Percentiles rank a stretch among this genome's conserved stretches.
These are phyloP conservation scores for Metschnikowia sp. DNA, from an alignment of 805 yeast species.

Conservation along the genomic window DNA sequence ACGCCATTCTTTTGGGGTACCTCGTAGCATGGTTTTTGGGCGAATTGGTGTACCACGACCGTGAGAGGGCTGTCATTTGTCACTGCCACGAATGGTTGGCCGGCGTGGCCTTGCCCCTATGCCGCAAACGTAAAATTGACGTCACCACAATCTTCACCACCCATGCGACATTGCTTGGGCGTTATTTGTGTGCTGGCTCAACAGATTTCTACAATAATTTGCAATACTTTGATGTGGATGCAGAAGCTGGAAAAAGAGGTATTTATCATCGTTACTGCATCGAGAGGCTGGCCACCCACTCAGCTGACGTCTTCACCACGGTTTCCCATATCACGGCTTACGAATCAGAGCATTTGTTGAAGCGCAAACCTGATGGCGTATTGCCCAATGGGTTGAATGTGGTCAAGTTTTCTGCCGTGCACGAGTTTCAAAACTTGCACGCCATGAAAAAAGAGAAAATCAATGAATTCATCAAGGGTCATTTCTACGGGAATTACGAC, in stretches of 20 bases:
- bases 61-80: slow-evolving; percentile 82
- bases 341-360: slow-evolving; percentile 87
- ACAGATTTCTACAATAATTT: slow-evolving; percentile 94
- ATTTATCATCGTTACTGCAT: slow-evolving; percentile 96
- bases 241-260: slow-evolving; percentile 97
- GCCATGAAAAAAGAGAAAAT: slow-evolving; percentile 88
- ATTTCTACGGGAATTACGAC: slow-evolving; percentile 94
- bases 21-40: slow-evolving; percentile 97
- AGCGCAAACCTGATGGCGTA: slow-evolving; percentile 96
- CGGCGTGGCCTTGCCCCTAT: slow-evolving; percentile 90
- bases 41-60: slow-evolving; percentile 81
- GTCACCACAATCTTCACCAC: slow-evolving; percentile 95
- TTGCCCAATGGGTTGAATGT: slow-evolving; percentile 96
- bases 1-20: slow-evolving; percentile 89
- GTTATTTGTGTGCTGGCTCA: slow-evolving; percentile 94
- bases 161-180: slow-evolving; percentile 92
- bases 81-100: slow-evolving; percentile 99
- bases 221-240: slow-evolving; percentile 87
- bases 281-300: slow-evolving; percentile 93
- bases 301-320: slow-evolving; percentile 95
- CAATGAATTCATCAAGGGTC: slow-evolving; percentile 93
- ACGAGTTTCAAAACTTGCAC: slow-evolving; percentile 95
- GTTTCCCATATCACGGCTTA: slow-evolving; percentile 97
- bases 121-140: slow-evolving; percentile 87
- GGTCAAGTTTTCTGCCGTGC: slow-evolving; percentile 94